Evolutionary conservation across 805 yeast species (phyloP), one percentile per base, ranked within the genome.

Genomic region (Wickerhamiella domercqiae): DNA sequence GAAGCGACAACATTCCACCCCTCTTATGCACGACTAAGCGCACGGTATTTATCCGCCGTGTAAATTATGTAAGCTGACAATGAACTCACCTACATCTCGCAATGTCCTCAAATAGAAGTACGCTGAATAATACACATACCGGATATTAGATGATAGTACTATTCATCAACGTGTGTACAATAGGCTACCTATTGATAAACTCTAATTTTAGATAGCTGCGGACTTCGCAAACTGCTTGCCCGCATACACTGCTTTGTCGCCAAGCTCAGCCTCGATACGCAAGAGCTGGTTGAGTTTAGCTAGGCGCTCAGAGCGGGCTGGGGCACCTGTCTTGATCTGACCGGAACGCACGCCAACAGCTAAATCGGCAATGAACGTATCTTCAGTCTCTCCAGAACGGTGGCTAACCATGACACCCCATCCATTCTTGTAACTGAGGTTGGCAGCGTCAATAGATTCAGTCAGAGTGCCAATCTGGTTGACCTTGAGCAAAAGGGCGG

Each of bases 371-470:
- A 87, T 87, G 72, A 82, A 78, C 59, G 93, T 78, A 70, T 90
- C 98, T 73, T 90, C 98, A 53, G 96, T 86, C 75, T 87, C 98
- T 71, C 98, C 98, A 56, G 96, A 86, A 78, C 98, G 84, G 83
- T 87, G 98, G 59, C 96, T 86, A 57, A 90, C 97, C 96, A 87
- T 86, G 62, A 86, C 95, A 74, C 96, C 96, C 98, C 98, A 87
- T 61, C 83, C 83, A 49, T 95, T 96, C 50, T 75, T 77, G 70
- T 75, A 86, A 43, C 97, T 81, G 67, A 80, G 90, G 64, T 80
- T 68, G 59, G 97, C 96, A 59, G 97, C 96, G 66, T 83, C 73
- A 68, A 87, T 84, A 49, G 97, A 82, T 75, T 87, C 98, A 55
- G 93, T 64, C 56, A 87, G 70, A 52, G 96, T 70, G 73, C 98